These are phyloP conservation scores for Lasiosphaeria hispida DNA, from an alignment of 495 filamentous ascomycete genomes.

Conservation along the genomic window DNA sequence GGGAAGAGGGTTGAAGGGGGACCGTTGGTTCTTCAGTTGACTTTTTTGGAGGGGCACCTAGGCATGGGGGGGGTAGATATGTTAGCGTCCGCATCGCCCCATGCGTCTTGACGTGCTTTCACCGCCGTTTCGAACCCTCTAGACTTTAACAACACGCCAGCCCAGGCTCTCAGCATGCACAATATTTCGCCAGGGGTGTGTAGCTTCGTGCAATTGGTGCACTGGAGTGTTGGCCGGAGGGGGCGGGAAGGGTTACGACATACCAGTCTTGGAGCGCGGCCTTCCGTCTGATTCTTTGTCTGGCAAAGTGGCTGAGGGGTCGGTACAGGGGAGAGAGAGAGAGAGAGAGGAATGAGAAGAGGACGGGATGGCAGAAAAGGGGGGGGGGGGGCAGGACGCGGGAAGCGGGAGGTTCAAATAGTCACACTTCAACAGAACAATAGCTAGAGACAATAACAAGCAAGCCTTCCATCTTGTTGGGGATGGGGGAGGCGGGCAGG, in stretches of 20 bases:
- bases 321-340: neutral
- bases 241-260: no score
- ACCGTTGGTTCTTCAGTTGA: constrained; percentile 11
- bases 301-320: neutral
- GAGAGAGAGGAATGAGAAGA: neutral
- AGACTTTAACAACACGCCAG: neutral
- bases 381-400: neutral
- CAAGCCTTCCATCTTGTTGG: neutral
- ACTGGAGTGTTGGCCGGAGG: no score
- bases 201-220: no score
- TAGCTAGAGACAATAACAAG: constrained; percentile 1
- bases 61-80: constrained; percentile 7
- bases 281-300: no score
- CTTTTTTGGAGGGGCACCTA: constrained; percentile 24
- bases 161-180: no score
- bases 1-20: constrained; percentile 13
- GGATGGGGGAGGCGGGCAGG: neutral
- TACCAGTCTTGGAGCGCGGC: no score
- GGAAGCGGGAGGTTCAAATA: constrained; percentile 18
- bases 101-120: constrained; percentile 21
- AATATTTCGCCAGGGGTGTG: no score
- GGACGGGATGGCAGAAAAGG: constrained; percentile 1
- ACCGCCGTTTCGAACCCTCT: constrained; percentile 18
- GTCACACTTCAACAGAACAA: constrained; percentile 1
- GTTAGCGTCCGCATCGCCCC: constrained; percentile 24